A percentile compares a stretch with the other conserved stretches of the same genome.
phyloP scores from a whole-genome alignment of 78 protist genomes.

The Dictyostelium firmibasis region DNA sequence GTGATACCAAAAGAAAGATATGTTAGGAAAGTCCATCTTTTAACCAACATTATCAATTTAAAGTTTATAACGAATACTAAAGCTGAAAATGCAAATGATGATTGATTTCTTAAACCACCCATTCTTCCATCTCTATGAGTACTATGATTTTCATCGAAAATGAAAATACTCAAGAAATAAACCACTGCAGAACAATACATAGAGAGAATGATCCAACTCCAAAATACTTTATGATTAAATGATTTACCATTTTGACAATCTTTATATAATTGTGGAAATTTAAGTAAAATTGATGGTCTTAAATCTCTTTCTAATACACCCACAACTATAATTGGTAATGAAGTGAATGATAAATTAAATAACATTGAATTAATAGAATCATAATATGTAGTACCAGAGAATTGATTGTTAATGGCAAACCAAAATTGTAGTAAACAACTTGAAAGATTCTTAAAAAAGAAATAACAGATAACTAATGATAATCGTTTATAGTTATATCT shows the following conservation, averaged over 20 bases:
- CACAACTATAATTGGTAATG: conserved; percentile 83
- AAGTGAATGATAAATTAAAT: conserved; percentile 89
- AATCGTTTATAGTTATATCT: conserved; percentile 90
- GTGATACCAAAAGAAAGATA: conserved; percentile 48
- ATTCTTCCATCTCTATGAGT: not conserved
- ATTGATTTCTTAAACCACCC: conserved; percentile 8
- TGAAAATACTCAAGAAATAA: not conserved
- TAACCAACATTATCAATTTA: not conserved
- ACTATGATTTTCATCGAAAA: not conserved
- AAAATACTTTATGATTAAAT: conserved; percentile 52
- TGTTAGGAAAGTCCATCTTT: conserved; percentile 4
- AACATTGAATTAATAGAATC: conserved; percentile 76
- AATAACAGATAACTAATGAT: conserved; percentile 81
- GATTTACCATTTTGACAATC: conserved; percentile 32
- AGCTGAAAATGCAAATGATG: conserved; percentile 2
- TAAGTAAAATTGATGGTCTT: not conserved
- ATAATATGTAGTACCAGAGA: conserved; percentile 86
- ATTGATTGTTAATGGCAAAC: conserved; percentile 68
- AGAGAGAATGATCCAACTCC: conserved; percentile 24
- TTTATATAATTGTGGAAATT: conserved; percentile 16
- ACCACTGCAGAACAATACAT: conserved; percentile 8
- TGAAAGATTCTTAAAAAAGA: conserved; percentile 85
- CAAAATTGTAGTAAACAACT: conserved; percentile 67
- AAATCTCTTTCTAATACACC: conserved; percentile 78
- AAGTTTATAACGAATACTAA: conserved; percentile 7